Evolutionary conservation across 257 asterid species (phyloP).

Genomic region (Ajuga chamaepitys): DNA sequence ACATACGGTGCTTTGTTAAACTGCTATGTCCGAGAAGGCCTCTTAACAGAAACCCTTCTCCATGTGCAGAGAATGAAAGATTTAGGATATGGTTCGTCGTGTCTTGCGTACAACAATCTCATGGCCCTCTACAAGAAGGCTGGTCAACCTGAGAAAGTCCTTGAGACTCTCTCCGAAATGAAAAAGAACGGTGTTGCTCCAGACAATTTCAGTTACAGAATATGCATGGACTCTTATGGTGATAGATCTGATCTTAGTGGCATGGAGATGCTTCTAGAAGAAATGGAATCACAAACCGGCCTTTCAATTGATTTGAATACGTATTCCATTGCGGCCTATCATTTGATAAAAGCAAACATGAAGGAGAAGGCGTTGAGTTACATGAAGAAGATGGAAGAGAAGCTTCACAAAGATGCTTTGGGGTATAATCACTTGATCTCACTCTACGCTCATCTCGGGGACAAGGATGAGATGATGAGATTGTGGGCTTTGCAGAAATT

Average conservation of each 20-base stretch:
- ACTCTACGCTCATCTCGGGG: constrained; percentile 39
- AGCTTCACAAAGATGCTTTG: constrained; percentile 30
- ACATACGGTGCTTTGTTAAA: constrained; percentile 52
- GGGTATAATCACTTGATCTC: constrained; percentile 62
- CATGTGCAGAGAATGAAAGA: constrained; percentile 50
- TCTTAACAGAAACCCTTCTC: constrained; percentile 32
- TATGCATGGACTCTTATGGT: constrained; percentile 40
- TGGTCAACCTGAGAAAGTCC: constrained; percentile 40
- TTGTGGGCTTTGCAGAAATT: constrained; percentile 48
- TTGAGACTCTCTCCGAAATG: constrained; percentile 44
- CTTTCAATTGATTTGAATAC: constrained; percentile 42
- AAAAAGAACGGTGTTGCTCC: constrained; percentile 36
- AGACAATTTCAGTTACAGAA: constrained; percentile 52
- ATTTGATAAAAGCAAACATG: constrained; percentile 31
- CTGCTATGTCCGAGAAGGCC: constrained; percentile 45
- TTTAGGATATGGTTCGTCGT: constrained; percentile 29
- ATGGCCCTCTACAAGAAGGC: constrained; percentile 49
- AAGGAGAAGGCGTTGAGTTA: constrained; percentile 38
- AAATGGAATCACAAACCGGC: constrained; percentile 33
- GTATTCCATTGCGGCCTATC: constrained; percentile 39
- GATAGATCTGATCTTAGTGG: constrained; percentile 40
- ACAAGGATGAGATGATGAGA: constrained; percentile 43
- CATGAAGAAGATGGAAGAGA: constrained; percentile 42
- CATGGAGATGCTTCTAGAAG: constrained; percentile 53
- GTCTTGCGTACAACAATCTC: constrained; percentile 52